Conservation (phyloP, 2,329 filamentous ascomycete species). For the Neonectria sp. region DNA sequence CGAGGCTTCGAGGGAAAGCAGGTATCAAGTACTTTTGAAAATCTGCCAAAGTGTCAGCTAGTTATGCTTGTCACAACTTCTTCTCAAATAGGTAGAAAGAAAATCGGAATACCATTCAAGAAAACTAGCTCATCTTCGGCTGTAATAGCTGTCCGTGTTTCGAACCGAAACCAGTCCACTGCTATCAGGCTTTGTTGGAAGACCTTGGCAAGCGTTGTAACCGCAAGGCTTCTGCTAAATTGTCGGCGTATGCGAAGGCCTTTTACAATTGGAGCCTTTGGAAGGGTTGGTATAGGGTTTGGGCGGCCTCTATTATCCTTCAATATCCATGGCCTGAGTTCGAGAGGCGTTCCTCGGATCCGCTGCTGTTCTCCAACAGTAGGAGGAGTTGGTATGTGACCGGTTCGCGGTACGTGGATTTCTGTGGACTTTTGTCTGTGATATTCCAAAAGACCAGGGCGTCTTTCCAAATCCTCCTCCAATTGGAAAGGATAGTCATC, state of each 20-base stretch:
- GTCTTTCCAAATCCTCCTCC: constrained; percentile 2
- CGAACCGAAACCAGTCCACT: constrained; percentile 21
- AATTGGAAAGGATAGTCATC: constrained; percentile 21
- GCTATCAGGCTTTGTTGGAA: constrained; percentile 22
- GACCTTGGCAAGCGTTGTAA: constrained; percentile 19
- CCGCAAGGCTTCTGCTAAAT: constrained; percentile 4
- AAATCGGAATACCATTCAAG: constrained; percentile 11
- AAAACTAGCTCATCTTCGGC: neutral
- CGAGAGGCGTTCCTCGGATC: constrained; percentile 22
- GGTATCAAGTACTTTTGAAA: constrained; percentile 14
- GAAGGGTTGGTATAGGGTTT: neutral
- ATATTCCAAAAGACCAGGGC: neutral
- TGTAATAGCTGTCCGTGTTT: neutral
- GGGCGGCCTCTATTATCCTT: neutral
- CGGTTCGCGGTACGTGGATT: too few relatives aligned
- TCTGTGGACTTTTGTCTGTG: neutral
- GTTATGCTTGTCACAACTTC: neutral
- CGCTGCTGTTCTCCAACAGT: neutral
- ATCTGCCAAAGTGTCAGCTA: neutral
- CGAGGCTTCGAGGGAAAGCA: constrained; percentile 15
- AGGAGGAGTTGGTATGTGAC: neutral
- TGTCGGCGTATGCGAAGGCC: constrained; percentile 17
- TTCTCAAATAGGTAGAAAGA: too few relatives aligned
- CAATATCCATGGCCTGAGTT: constrained; percentile 7
- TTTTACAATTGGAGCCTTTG: constrained; percentile 20